Evolutionary conservation across 176 grass and related monocot species (phyloP).

Genomic region (Eleusine indica): DNA sequence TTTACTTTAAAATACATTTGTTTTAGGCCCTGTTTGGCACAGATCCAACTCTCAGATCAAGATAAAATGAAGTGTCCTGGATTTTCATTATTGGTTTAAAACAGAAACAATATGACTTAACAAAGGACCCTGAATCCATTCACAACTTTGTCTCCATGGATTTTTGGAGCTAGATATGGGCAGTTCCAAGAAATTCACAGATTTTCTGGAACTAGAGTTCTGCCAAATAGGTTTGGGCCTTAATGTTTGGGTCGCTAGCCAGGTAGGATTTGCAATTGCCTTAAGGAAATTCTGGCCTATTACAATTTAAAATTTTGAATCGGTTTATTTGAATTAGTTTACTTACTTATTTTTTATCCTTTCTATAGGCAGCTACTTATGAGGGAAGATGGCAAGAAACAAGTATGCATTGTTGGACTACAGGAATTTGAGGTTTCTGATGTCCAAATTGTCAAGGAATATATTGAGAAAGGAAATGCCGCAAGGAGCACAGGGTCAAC

Average conservation of each 20-base stretch:
- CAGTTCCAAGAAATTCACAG: no score
- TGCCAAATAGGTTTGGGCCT: no score
- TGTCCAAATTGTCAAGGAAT: constrained; percentile 96
- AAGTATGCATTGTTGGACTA: constrained; percentile 96
- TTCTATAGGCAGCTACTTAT: constrained; percentile 80
- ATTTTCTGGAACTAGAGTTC: no score
- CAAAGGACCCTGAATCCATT: no score
- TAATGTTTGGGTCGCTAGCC: not conserved
- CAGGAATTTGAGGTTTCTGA: constrained; percentile 98
- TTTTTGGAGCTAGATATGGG: no score
- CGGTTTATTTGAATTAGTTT: not conserved
- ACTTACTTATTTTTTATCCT: not conserved
- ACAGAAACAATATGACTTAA: no score
- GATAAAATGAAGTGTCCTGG: no score
- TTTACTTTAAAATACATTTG: no score
- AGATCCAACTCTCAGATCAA: no score
- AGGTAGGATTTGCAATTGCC: not conserved
- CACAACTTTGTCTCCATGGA: no score
- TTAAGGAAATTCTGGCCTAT: not conserved
- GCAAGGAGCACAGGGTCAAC: constrained; percentile 93
- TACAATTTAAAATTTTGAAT: not conserved
- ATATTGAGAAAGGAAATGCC: constrained; percentile 96
- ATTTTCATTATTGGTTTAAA: no score
- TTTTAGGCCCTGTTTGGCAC: no score
- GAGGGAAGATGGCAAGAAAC: constrained; percentile 98